phyloP scores from a whole-genome alignment of 1,284 basidiomycete genomes.

The Ceratorhiza oryzae-sativae region DNA sequence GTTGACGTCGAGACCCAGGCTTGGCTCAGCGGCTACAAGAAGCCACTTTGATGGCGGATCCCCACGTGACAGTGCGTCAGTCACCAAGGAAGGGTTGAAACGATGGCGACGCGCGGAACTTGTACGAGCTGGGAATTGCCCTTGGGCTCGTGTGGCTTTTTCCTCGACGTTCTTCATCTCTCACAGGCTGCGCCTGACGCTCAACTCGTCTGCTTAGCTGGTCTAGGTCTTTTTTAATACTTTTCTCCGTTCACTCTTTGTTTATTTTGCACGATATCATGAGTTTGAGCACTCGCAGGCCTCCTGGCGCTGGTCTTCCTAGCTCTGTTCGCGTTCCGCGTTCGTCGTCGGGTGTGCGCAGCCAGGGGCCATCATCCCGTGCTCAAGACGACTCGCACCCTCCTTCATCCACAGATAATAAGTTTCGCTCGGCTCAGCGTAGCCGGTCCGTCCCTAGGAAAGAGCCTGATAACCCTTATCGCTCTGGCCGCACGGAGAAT shows the following conservation, averaged over 20 bases:
- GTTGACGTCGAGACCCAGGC: not conserved
- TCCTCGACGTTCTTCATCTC: constrained; percentile 2
- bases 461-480: constrained; percentile 13
- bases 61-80: not conserved
- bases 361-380: not conserved
- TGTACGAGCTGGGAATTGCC: not conserved
- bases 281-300: constrained; percentile 36
- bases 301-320: constrained; percentile 20
- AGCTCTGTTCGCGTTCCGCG: constrained; percentile 27
- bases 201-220: constrained; percentile 27
- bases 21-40: not conserved
- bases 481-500: constrained; percentile 1
- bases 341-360: not conserved
- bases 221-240: constrained; percentile 15
- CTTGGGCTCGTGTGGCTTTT: not conserved
- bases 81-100: constrained; percentile 33
- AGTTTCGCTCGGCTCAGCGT: constrained; percentile 16
- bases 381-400: not conserved
- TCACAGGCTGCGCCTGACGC: constrained; percentile 21
- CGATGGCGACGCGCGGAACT: constrained; percentile 32
- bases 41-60: not conserved
- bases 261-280: constrained; percentile 16
- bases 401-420: not conserved
- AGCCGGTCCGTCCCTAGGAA: constrained; percentile 31
- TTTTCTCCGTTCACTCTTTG: not conserved